Evolutionary conservation across 768 basidiomycete species (phyloP).

Genomic region (Chalciporus piperatus): DNA sequence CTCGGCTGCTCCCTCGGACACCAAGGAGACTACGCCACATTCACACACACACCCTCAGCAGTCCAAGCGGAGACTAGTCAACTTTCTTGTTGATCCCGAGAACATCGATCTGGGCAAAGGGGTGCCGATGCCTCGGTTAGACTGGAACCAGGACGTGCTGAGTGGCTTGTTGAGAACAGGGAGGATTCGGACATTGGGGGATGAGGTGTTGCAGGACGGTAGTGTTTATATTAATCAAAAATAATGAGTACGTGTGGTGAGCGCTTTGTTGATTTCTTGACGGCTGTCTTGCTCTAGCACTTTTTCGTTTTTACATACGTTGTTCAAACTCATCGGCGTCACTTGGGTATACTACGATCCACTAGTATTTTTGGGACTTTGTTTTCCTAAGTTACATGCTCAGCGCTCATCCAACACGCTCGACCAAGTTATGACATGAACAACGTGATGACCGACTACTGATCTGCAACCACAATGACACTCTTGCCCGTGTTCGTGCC

Average conservation of each 20-base stretch:
- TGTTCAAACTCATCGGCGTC: no score
- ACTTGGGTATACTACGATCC: no score
- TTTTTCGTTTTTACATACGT: no score
- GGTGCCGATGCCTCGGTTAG: constrained; percentile 8
- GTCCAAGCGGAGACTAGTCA: constrained; percentile 21
- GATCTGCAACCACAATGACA: constrained; percentile 11
- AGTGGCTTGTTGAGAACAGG: constrained; percentile 25
- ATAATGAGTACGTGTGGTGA: not conserved
- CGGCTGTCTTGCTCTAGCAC: not conserved
- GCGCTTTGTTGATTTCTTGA: not conserved
- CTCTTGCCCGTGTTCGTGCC: constrained; percentile 36
- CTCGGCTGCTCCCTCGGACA: not conserved
- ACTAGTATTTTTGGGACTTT: no score
- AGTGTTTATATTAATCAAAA: constrained; percentile 18
- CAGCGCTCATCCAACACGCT: no score
- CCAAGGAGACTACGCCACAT: not conserved
- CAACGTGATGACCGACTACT: not conserved
- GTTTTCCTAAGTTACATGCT: no score
- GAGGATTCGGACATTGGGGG: constrained; percentile 21
- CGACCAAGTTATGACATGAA: no score
- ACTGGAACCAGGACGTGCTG: constrained; percentile 5
- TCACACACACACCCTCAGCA: not conserved
- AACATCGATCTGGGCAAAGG: constrained; percentile 6
- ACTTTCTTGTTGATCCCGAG: constrained; percentile 16
- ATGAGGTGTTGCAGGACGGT: constrained; percentile 19